These are phyloP conservation scores for Fragaria ananassa DNA, from an alignment of 306 rosid genomes.

Conservation along the genomic window DNA sequence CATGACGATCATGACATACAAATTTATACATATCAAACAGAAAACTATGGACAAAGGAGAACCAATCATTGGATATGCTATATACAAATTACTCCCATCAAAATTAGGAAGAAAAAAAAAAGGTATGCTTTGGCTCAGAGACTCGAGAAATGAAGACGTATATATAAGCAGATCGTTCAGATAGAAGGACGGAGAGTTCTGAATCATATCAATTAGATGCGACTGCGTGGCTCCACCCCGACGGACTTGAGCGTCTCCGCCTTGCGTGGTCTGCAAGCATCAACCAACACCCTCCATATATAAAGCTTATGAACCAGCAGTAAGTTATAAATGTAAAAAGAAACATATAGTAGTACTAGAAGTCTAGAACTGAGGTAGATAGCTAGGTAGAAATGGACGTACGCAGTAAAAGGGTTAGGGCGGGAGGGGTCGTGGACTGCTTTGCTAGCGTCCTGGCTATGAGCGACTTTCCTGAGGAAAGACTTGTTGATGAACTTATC, in stretches of 20 bases:
- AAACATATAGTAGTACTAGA: neutral
- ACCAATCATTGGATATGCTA: neutral
- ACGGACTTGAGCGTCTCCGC: slow-evolving; percentile 27
- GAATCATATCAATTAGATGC: neutral
- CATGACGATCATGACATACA: neutral
- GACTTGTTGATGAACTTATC: slow-evolving; percentile 35
- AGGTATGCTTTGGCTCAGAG: neutral
- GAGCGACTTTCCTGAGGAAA: slow-evolving; percentile 34
- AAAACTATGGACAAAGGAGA: neutral
- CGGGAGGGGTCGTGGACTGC: slow-evolving; percentile 18
- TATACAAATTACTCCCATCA: neutral
- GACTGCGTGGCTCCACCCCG: slow-evolving; percentile 20
- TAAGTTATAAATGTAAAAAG: neutral
- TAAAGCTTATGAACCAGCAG: neutral
- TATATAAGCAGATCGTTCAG: neutral
- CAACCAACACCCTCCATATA: neutral
- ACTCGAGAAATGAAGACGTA: neutral
- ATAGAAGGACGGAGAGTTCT: neutral
- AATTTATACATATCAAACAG: neutral
- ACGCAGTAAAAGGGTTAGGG: slow-evolving; percentile 30
- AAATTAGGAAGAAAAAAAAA: too few species aligned
- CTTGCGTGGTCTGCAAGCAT: slow-evolving; percentile 21
- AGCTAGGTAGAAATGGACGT: neutral
- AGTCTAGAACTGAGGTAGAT: neutral
- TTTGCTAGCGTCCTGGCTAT: slow-evolving; percentile 15